These are phyloP conservation scores for Tuctoria greenei DNA, from an alignment of 176 grass and related monocot species.

Conservation along the genomic window DNA sequence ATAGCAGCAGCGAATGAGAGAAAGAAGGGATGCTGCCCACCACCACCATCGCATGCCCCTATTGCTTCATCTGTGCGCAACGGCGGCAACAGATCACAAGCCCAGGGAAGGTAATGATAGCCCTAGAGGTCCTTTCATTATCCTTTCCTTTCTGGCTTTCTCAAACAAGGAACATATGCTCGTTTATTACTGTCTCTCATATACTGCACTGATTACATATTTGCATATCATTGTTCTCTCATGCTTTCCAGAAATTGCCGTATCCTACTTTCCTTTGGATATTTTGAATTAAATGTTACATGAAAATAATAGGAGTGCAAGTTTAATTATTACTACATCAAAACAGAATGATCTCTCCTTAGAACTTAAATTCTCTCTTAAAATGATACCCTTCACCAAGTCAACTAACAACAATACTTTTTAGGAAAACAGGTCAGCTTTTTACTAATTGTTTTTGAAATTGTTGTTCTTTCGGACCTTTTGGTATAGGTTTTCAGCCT, in stretches of 20 bases:
- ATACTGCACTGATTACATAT: background rate
- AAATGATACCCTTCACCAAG: slow-evolving; percentile 3
- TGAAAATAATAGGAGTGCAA: background rate
- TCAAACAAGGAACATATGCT: background rate
- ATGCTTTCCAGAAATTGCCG: background rate
- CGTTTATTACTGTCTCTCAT: slow-evolving; percentile 5
- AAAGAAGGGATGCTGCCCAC: slow-evolving; percentile 52
- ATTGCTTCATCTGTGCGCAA: slow-evolving; percentile 24
- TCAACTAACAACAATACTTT: background rate
- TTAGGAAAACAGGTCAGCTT: background rate
- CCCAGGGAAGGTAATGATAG: slow-evolving; percentile 45
- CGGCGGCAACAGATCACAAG: slow-evolving; percentile 32
- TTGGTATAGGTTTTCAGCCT: background rate
- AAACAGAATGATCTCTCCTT: slow-evolving; percentile 15
- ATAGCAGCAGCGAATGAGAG: slow-evolving; percentile 37
- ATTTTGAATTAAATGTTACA: background rate
- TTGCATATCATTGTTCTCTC: background rate
- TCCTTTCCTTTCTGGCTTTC: background rate
- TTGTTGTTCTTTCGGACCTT: background rate
- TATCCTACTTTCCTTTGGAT: background rate
- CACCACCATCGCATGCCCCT: slow-evolving; percentile 39
- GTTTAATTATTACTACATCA: background rate
- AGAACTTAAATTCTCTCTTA: background rate
- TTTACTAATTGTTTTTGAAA: slow-evolving; percentile 6
- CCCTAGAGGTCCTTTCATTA: background rate